A percentile compares a stretch with the other conserved stretches of the same genome.
phyloP scores from a whole-genome alignment of 83 land plant species.

The Diphasiastrum complanatum region DNA sequence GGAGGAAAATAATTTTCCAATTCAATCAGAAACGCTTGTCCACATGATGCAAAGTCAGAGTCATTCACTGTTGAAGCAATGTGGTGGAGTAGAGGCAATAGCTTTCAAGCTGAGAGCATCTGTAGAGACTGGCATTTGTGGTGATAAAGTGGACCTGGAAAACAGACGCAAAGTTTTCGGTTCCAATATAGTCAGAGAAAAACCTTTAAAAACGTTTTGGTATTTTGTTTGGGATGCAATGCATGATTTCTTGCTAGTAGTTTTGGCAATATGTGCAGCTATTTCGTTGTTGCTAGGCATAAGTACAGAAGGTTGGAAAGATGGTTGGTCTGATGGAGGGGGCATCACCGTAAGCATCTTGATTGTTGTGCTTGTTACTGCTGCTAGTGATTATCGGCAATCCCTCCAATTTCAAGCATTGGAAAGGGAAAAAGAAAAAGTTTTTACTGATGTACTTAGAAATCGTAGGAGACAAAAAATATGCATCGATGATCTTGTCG shows the following conservation, averaged over 20 bases:
- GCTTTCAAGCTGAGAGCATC: constrained; percentile 22
- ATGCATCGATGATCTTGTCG: constrained; percentile 28
- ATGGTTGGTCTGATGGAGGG: constrained; percentile 39
- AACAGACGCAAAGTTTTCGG: constrained; percentile 30
- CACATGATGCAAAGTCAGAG: constrained; percentile 11
- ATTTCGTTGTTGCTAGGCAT: constrained; percentile 29
- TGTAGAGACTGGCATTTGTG: constrained; percentile 17
- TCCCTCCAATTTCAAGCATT: constrained; percentile 40
- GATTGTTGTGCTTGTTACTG: constrained; percentile 33
- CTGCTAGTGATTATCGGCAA: constrained; percentile 35
- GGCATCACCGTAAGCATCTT: constrained; percentile 30
- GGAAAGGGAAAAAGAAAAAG: constrained; percentile 34
- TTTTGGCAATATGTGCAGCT: constrained; percentile 32
- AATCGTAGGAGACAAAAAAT: constrained; percentile 23
- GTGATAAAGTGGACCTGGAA: constrained; percentile 8
- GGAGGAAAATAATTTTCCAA: not conserved
- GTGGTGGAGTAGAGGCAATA: constrained; percentile 22
- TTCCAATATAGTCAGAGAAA: constrained; percentile 25
- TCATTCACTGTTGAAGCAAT: not conserved
- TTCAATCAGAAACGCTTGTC: constrained; percentile 3
- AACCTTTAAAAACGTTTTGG: constrained; percentile 26
- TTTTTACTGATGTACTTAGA: constrained; percentile 29
- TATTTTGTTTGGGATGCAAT: constrained; percentile 30
- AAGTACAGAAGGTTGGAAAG: constrained; percentile 32
- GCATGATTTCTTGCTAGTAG: constrained; percentile 31